These are phyloP conservation scores for Scheffersomyces ergatensis DNA, from an alignment of 805 yeast species.

Conservation along the genomic window DNA sequence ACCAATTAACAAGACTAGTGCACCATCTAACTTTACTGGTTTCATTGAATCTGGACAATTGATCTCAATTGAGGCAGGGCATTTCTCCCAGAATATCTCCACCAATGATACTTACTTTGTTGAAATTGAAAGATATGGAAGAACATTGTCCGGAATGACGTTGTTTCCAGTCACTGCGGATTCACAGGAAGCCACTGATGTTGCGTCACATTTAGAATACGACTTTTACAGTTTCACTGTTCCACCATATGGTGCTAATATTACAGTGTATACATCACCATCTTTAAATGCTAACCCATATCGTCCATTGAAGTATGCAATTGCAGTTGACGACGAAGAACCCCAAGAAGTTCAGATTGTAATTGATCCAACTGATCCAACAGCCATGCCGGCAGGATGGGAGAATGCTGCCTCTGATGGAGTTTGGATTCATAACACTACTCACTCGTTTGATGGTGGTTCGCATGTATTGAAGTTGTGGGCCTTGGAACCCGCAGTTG, in stretches of 20 bases:
- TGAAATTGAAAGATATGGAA: constrained; percentile 10
- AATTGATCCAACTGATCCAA: constrained; percentile 10
- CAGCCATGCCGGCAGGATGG: constrained; percentile 14
- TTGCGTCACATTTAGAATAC: constrained; percentile 13
- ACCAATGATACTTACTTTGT: constrained; percentile 9
- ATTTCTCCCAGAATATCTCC: constrained; percentile 7
- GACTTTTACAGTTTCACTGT: constrained; percentile 11
- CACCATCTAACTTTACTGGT: constrained; percentile 9
- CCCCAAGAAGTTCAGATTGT: constrained; percentile 15
- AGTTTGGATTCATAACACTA: constrained; percentile 11
- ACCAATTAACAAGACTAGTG: constrained; percentile 10
- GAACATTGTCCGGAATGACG: constrained; percentile 13
- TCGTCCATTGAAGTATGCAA: constrained; percentile 18
- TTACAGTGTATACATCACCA: constrained; percentile 16
- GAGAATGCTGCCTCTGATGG: constrained; percentile 10
- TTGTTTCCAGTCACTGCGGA: constrained; percentile 12
- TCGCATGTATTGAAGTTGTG: constrained; percentile 12
- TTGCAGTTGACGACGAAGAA: constrained; percentile 17
- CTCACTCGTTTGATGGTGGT: constrained; percentile 11
- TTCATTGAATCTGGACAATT: constrained; percentile 12
- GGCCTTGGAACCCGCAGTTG: constrained; percentile 12
- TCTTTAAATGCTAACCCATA: constrained; percentile 16
- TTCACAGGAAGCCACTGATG: constrained; percentile 10
- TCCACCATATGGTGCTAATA: constrained; percentile 9
- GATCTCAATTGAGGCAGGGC: constrained; percentile 15